Percentiles rank a stretch among this genome's conserved stretches.
Conservation (phyloP, 371 early-diverging fungal genomes). For the Apophysomyces sp. region DNA sequence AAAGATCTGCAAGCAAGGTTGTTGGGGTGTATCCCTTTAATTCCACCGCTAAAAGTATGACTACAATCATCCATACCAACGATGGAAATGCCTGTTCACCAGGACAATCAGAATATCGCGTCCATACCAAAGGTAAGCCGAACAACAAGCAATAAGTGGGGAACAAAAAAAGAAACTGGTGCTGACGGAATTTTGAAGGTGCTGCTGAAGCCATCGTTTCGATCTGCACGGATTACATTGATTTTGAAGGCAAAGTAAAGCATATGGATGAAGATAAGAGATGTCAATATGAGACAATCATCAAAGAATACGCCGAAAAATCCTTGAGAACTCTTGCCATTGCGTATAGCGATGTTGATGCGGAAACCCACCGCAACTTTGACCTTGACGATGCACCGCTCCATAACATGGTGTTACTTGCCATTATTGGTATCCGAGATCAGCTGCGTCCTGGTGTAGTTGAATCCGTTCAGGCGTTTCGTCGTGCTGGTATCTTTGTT, state of each 20-base stretch:
- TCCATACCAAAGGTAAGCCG: constrained; percentile 40
- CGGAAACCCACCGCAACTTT: constrained; percentile 27
- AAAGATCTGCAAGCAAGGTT: constrained; percentile 31
- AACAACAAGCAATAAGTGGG: constrained; percentile 5
- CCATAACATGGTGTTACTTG: constrained; percentile 62
- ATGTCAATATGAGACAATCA: constrained; percentile 31
- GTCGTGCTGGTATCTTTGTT: constrained; percentile 81
- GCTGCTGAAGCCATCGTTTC: constrained; percentile 60
- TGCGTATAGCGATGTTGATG: constrained; percentile 60
- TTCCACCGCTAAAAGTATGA: constrained; percentile 61
- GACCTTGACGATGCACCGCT: constrained; percentile 53
- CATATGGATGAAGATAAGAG: constrained; percentile 31
- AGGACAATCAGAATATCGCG: constrained; percentile 21
- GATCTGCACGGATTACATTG: constrained; percentile 41
- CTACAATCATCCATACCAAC: constrained; percentile 31
- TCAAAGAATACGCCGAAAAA: constrained; percentile 58
- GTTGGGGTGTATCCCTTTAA: constrained; percentile 53
- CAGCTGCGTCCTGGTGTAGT: constrained; percentile 82
- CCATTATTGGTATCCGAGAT: constrained; percentile 85
- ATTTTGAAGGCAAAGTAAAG: constrained; percentile 33
- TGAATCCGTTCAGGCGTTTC: constrained; percentile 72
- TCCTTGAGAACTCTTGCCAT: constrained; percentile 71
- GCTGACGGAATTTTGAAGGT: constrained; percentile 22
- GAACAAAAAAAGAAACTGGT: not conserved
- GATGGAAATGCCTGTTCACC: constrained; percentile 21